Base-by-base conservation (phyloP, 1,139 yeast genomes). In the Trichomonascaceae sp. region DNA sequence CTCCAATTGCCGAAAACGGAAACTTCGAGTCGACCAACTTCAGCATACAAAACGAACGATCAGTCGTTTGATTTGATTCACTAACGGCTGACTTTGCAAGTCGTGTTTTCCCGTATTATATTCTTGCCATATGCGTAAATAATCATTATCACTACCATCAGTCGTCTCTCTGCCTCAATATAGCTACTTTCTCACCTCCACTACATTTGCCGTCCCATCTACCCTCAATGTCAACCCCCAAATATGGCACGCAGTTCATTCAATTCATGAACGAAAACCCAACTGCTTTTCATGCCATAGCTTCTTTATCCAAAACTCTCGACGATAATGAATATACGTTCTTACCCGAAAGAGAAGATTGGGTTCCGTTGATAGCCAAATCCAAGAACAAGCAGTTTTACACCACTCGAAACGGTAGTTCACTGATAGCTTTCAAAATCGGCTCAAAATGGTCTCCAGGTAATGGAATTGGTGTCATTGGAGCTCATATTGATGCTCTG, bases 401-500 rank as follows among this genome's bases (percentile, higher is more conserved):
- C 64, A 91, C 89, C 51, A 63, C 66, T 17, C 81, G 97, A 70
- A 90, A 90, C 67, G 87, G 82, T 15, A 85, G 95, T 1, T 85
- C 96, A 0, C 73, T 90, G 39, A 83, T 88, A 60, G 96, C 95
- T 1, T 89, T 89, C 70, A 79, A 83, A 2, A 58, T 71, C 22
- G 84, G 90, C 19, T 91, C 90, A 47, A 68, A 80, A 52, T 87
- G 83, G 77, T 63, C 67, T 43, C 82, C 87, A 17, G 96, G 95
- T 12, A 83, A 84, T 59, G 93, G 96, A 9, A 76, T 87, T 55
- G 83, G 95, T 1, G 81, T 90, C 55, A 84, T 88, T 50, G 96
- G 96, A 10, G 91, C 95, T 9, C 97, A 90, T 67, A 86, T 96
- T 0, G 97, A 90, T 67, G 88, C 96, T 4, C 93, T 96, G 18